Percentiles rank a stretch among this genome's conserved stretches.
Evolutionary conservation across 2,329 filamentous ascomycete genomes (phyloP).

Genomic region (Escovopsis weberi): DNA sequence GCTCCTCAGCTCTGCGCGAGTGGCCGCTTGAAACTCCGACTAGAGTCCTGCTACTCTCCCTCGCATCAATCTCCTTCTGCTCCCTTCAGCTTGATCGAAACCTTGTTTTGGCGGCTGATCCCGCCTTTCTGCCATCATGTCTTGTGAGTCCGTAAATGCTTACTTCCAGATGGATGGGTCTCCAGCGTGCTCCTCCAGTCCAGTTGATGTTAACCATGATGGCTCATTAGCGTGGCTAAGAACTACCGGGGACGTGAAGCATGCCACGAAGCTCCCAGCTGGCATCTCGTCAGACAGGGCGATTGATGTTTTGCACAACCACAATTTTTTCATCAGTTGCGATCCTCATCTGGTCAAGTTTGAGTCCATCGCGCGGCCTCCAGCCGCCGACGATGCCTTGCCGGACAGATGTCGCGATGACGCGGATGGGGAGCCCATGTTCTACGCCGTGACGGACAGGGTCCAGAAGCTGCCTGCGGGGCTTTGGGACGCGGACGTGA

Average conservation of each 20-base stretch:
- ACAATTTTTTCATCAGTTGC: conserved; percentile 33
- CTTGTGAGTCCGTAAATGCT: conserved; percentile 6
- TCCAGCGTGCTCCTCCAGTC: too few relatives aligned
- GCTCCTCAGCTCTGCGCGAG: too few relatives aligned
- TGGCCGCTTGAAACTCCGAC: too few relatives aligned
- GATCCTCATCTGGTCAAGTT: conserved; percentile 36
- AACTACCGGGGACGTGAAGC: conserved; percentile 26
- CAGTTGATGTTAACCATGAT: conserved; percentile 1
- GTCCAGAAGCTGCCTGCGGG: conserved; percentile 39
- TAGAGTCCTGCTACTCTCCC: too few relatives aligned
- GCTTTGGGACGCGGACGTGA: conserved; percentile 39
- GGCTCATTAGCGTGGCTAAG: conserved; percentile 25
- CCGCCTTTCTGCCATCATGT: conserved; percentile 3
- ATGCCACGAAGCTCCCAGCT: conserved; percentile 28
- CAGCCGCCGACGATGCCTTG: conserved; percentile 15
- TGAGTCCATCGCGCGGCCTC: conserved; percentile 18
- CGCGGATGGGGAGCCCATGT: conserved; percentile 16
- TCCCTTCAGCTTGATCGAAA: too few relatives aligned
- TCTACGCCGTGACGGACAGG: conserved; percentile 34
- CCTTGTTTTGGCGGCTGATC: too few relatives aligned
- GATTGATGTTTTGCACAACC: conserved; percentile 34
- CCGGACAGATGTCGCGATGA: conserved; percentile 14
- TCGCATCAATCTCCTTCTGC: too few relatives aligned
- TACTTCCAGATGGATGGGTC: too few relatives aligned
- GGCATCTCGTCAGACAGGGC: conserved; percentile 20